Conservation (phyloP, 2,329 filamentous ascomycete species). For the Byssochlamys sp. region DNA sequence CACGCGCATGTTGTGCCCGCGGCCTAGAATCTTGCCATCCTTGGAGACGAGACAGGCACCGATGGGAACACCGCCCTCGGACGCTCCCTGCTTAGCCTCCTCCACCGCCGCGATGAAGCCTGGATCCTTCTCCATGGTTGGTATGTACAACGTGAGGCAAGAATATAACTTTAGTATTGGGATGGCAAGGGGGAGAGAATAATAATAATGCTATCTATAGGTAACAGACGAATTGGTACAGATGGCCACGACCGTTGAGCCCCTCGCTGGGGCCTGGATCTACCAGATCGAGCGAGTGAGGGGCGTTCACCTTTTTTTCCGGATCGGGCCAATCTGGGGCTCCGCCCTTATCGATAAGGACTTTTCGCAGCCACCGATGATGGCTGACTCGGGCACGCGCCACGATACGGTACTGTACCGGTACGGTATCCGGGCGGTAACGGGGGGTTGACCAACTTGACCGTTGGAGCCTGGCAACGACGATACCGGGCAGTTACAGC, state of each 20-base stretch:
- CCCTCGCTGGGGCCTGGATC: background rate
- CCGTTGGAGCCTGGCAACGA: background rate
- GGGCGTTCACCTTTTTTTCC: background rate
- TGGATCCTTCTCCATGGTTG: slow-evolving; percentile 31
- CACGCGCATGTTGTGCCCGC: slow-evolving; percentile 66
- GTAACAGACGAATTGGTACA: background rate
- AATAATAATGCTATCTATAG: too few species aligned
- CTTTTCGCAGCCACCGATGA: background rate
- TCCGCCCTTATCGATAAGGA: slow-evolving; percentile 19
- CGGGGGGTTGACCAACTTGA: background rate
- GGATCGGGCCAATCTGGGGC: background rate
- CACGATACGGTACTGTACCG: background rate
- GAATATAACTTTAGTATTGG: too few species aligned
- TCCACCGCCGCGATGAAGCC: slow-evolving; percentile 51
- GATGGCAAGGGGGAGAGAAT: background rate
- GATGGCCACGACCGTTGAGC: background rate
- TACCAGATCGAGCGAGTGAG: background rate
- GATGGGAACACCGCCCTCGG: slow-evolving; percentile 51
- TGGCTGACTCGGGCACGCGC: too few species aligned
- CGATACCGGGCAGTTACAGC: background rate
- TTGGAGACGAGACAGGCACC: slow-evolving; percentile 56
- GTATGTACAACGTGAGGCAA: background rate
- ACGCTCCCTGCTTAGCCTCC: slow-evolving; percentile 46
- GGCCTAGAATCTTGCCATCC: slow-evolving; percentile 60
- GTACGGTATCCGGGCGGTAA: background rate